Evolutionary conservation across 2,329 filamentous ascomycete genomes (phyloP), one percentile per base, ranked within the genome.

Genomic region (Penicillium sumatraense): DNA sequence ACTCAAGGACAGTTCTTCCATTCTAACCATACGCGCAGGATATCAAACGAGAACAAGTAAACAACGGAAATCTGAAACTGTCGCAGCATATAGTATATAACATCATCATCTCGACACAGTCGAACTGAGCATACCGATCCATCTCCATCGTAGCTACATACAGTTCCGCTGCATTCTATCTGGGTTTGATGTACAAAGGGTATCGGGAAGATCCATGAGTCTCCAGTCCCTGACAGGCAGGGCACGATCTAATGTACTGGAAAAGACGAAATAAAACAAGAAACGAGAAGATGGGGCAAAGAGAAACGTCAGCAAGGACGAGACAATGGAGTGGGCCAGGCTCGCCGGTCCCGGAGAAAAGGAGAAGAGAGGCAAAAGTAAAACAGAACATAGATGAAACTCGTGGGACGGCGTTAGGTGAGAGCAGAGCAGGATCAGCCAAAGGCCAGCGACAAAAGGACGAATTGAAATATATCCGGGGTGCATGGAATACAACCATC

Each of bases 121-220:
- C 40, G 40, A 27, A 27, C n/a, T 9, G 23, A 50, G 40, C 52
- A 18, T 18, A 49, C 18, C 31, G 16, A 54, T 51, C 36, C 48
- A 52, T 35, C 53, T 49, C 51, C 21, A 26, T 21, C 53, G 33
- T 49, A 60, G 53, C 54, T 49, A 56, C 54, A 49, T 53, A 55
- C 50, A 54, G 51, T 53, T 64, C 54, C 45, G 44, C 59, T 60
- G 54, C 60, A 63, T 53, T 66, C 62, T 66, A 66, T 66, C 56
- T 58, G 58, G 54, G 50, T 60, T 61, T 64, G 63, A 66, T 66
- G 61, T 66, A 66, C 61, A 66, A 60, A 56, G 59, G 59, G 61
- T 64, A 66, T 62, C 59, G 42, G 49, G 56, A 64, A 60, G 62
- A 60, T 49, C 38, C 58, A 57, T 45, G 53, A 57, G 53, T 49